phyloP scores from a whole-genome alignment of 2,329 filamentous ascomycete species.

The Drechslerella dactyloides region DNA sequence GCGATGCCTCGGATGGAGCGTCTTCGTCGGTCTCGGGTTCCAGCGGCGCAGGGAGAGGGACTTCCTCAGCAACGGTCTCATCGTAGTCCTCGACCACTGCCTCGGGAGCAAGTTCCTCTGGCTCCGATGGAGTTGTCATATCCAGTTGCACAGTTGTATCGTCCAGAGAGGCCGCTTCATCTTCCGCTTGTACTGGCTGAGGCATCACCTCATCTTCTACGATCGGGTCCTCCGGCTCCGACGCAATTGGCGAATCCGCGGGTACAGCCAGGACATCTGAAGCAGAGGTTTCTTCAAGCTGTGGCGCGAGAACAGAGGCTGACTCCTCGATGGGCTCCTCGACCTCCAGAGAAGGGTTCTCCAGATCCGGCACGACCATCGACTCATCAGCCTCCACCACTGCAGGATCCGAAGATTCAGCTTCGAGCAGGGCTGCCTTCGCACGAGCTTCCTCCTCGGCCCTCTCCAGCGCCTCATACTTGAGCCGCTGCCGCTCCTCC shows the following conservation, averaged over 20 bases:
- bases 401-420: background rate
- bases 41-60: no score
- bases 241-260: background rate
- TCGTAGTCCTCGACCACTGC: no score
- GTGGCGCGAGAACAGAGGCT: no score
- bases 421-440: slow-evolving; percentile 14
- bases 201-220: no score
- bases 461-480: slow-evolving; percentile 43
- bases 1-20: background rate
- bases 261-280: background rate
- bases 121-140: background rate
- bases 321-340: no score
- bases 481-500: slow-evolving; percentile 35
- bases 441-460: slow-evolving; percentile 26
- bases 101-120: no score
- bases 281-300: background rate
- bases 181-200: no score
- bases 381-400: background rate
- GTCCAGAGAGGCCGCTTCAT: no score
- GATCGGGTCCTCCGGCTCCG: background rate
- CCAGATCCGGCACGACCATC: background rate
- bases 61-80: no score
- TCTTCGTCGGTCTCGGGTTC: background rate
- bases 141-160: no score
- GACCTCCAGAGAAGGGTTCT: background rate